phyloP scores from a whole-genome alignment of 2,329 filamentous ascomycete genomes.

The Stagonosporopsis cucurbitacearum region DNA sequence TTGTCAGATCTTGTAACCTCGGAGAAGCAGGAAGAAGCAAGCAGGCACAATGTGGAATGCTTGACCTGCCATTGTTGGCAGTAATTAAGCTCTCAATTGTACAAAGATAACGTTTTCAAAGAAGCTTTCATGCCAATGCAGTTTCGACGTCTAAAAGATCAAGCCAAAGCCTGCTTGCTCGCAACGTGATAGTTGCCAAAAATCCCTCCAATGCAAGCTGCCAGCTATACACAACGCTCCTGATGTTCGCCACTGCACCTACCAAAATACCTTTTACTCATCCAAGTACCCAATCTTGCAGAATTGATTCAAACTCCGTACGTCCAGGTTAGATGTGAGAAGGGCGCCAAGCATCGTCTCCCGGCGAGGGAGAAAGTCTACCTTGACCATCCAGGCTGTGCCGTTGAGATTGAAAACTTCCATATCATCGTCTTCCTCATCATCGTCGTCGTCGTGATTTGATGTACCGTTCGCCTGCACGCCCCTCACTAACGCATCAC shows the following conservation, averaged over 20 bases:
- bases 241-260: conserved; percentile 8
- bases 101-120: conserved; percentile 13
- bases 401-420: conserved; percentile 42
- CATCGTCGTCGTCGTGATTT: conserved; percentile 34
- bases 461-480: conserved; percentile 36
- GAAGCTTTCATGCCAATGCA: conserved; percentile 11
- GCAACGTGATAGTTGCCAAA: conserved; percentile 11
- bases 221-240: conserved; percentile 18
- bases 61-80: not conserved
- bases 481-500: conserved; percentile 42
- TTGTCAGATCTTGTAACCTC: not conserved
- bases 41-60: not conserved
- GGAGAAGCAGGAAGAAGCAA: not conserved
- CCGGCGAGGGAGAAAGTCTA: conserved; percentile 54
- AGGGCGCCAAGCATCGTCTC: conserved; percentile 55
- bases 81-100: conserved; percentile 1
- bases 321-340: conserved; percentile 53
- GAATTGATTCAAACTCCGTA: conserved; percentile 52
- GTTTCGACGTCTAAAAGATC: conserved; percentile 6
- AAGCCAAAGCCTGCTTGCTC: conserved; percentile 8
- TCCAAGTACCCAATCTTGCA: conserved; percentile 48
- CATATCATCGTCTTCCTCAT: conserved; percentile 42
- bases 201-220: conserved; percentile 17
- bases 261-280: conserved; percentile 25
- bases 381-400: conserved; percentile 44